These are phyloP conservation scores for Stromatinia cepivora DNA, from an alignment of 2,329 filamentous ascomycete species.

Conservation along the genomic window DNA sequence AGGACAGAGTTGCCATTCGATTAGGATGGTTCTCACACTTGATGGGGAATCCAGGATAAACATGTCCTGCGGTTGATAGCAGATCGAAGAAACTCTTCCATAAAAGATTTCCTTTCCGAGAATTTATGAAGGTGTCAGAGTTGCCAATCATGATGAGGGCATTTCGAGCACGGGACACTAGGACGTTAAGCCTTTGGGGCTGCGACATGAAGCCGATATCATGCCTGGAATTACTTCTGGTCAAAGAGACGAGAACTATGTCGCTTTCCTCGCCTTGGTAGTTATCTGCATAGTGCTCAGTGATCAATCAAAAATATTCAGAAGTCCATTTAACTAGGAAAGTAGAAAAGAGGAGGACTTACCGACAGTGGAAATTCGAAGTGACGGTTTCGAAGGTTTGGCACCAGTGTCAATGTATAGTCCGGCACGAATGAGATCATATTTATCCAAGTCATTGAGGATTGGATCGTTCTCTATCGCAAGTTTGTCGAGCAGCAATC, in stretches of 20 bases:
- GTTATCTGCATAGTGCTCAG: constrained; percentile 55
- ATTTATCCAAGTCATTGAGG: constrained; percentile 67
- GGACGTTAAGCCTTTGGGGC: constrained; percentile 67
- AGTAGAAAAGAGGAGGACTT: constrained; percentile 35
- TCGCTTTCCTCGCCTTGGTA: constrained; percentile 78
- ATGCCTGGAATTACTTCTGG: constrained; percentile 60
- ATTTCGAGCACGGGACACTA: constrained; percentile 66
- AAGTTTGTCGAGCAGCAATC: constrained; percentile 55
- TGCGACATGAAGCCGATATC: constrained; percentile 72
- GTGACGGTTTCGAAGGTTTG: constrained; percentile 51
- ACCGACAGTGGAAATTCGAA: constrained; percentile 71
- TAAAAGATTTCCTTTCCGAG: constrained; percentile 54
- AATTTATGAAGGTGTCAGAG: constrained; percentile 62
- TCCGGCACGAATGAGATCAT: constrained; percentile 63
- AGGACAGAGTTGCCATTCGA: constrained; percentile 48
- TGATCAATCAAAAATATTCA: not conserved
- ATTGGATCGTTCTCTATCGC: constrained; percentile 60
- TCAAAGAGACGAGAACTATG: constrained; percentile 68
- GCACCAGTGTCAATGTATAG: constrained; percentile 52
- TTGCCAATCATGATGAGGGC: constrained; percentile 71
- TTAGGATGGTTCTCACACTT: constrained; percentile 60
- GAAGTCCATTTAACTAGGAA: not conserved
- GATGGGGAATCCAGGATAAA: constrained; percentile 63
- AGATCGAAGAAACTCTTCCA: constrained; percentile 61
- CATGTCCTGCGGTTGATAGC: constrained; percentile 51